Evolutionary conservation across 148 eudicot species (phyloP).

Genomic region (Cornus kousa): DNA sequence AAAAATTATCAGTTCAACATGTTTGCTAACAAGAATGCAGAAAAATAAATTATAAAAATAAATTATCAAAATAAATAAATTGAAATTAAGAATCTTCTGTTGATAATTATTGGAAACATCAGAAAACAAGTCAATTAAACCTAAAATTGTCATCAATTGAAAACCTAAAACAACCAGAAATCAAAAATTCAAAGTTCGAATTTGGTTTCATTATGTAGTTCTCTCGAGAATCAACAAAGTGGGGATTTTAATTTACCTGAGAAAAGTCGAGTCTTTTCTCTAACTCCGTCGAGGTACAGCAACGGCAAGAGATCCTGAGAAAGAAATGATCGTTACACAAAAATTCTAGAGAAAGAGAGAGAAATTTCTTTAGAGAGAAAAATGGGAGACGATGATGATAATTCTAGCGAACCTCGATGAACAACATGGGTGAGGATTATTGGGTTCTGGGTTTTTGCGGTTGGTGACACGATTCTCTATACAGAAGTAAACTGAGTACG

Average conservation of each 20-base stretch:
- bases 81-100: background rate
- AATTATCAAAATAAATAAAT: no score
- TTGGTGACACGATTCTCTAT: constrained; percentile 15
- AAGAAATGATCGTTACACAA: background rate
- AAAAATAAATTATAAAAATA: no score
- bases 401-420: constrained; percentile 32
- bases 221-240: background rate
- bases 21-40: no score
- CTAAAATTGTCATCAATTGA: background rate
- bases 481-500: background rate
- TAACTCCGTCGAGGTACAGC: constrained; percentile 13
- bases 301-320: constrained; percentile 34
- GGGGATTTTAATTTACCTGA: constrained; percentile 23
- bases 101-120: background rate
- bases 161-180: background rate
- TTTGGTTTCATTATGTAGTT: background rate
- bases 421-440: constrained; percentile 25
- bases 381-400: background rate
- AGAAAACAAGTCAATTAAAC: background rate
- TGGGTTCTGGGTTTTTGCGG: background rate
- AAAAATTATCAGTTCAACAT: background rate
- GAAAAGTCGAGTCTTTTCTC: constrained; percentile 22
- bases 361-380: background rate
- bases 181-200: background rate
- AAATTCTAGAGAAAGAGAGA: background rate